Percentiles rank a stretch among this genome's conserved stretches.
Evolutionary conservation across 768 basidiomycete species (phyloP).

Genomic region (Leccinum boreale): DNA sequence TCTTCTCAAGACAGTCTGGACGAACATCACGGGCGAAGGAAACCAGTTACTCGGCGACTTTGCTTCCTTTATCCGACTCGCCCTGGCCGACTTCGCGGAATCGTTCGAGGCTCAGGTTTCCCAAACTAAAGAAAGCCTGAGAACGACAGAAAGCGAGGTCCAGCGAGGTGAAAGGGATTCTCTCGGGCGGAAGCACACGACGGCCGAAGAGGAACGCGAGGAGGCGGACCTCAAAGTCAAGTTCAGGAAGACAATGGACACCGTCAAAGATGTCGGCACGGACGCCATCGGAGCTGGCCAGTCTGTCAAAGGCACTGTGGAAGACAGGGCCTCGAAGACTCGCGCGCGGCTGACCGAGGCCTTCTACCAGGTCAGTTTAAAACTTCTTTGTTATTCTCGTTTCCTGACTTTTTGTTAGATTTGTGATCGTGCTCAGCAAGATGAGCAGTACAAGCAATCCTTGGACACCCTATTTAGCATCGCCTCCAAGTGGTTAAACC

Average conservation of each 20-base stretch:
- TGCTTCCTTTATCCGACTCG: conserved; percentile 59
- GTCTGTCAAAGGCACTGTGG: conserved; percentile 35
- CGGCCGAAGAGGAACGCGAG: conserved; percentile 41
- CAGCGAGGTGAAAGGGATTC: conserved; percentile 58
- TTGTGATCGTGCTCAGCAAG: conserved; percentile 60
- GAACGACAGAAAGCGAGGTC: conserved; percentile 55
- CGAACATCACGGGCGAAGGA: conserved; percentile 51
- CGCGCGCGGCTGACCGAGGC: conserved; percentile 45
- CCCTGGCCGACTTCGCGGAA: conserved; percentile 66
- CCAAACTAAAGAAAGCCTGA: conserved; percentile 48
- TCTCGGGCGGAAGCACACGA: conserved; percentile 50
- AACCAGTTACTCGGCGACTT: conserved; percentile 56
- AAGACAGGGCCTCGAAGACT: conserved; percentile 46
- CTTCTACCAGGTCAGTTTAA: conserved; percentile 44
- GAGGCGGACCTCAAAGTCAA: conserved; percentile 45
- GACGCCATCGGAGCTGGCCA: conserved; percentile 55
- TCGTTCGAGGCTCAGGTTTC: conserved; percentile 51
- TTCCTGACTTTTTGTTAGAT: conserved; percentile 37
- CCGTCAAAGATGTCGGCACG: conserved; percentile 54
- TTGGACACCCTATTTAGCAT: conserved; percentile 56
- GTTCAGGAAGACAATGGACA: conserved; percentile 70
- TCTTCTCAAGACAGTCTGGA: conserved; percentile 51
- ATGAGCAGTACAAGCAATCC: conserved; percentile 55
- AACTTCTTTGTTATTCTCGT: too few relatives aligned
- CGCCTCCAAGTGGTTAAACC: conserved; percentile 54